phyloP scores from a whole-genome alignment of 306 rosid species.

The Cajanus cajan region DNA sequence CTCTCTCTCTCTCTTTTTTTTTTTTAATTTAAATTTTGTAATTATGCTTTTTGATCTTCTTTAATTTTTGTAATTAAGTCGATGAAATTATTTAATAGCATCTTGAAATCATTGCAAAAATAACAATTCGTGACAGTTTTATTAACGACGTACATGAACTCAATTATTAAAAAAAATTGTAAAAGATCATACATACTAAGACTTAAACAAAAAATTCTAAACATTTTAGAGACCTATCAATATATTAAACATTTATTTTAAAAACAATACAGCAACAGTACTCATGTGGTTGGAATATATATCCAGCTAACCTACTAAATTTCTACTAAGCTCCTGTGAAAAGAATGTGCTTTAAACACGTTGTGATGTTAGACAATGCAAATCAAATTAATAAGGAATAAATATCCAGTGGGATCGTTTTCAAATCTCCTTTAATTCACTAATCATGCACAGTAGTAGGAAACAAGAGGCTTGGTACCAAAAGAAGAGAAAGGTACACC shows the following conservation, averaged over 20 bases:
- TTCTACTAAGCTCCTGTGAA: not conserved
- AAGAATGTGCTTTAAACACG: conserved; percentile 9
- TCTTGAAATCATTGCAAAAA: no score
- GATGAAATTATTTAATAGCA: no score
- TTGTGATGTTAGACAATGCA: conserved; percentile 22
- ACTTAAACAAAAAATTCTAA: no score
- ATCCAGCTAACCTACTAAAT: conserved; percentile 23
- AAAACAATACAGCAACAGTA: not conserved
- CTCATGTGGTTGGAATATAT: conserved; percentile 11
- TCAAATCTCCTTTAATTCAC: conserved; percentile 37
- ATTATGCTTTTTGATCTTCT: no score
- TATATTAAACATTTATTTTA: not conserved
- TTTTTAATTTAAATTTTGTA: no score
- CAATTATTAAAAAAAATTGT: no score
- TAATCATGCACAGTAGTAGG: conserved; percentile 47
- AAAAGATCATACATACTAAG: no score
- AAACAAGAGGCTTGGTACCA: conserved; percentile 38
- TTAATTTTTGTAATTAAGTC: no score
- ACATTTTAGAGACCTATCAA: no score
- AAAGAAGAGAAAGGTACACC: conserved; percentile 60
- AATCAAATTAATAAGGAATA: conserved; percentile 32
- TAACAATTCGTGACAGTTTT: no score
- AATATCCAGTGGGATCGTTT: conserved; percentile 40
- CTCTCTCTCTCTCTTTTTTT: no score
- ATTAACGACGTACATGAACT: no score